These are phyloP conservation scores for Coleophoma eucalyptorum DNA, from an alignment of 2,329 filamentous ascomycete species.

Conservation along the genomic window DNA sequence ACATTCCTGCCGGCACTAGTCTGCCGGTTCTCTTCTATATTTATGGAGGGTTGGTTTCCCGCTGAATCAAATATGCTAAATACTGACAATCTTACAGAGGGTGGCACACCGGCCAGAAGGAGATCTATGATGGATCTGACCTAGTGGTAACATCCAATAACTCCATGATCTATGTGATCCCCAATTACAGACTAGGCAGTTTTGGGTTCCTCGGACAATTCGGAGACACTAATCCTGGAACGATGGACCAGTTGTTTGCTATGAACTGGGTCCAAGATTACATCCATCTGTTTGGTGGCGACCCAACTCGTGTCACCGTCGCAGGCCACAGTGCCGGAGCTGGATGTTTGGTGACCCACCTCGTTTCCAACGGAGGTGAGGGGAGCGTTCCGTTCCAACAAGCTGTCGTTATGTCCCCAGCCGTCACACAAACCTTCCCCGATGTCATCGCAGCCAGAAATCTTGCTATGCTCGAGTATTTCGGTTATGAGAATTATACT, in stretches of 20 bases:
- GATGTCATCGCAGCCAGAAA: background rate
- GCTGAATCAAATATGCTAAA: too few relatives aligned
- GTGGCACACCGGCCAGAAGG: slow-evolving; percentile 1
- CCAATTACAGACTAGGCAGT: slow-evolving; percentile 24
- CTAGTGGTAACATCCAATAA: background rate
- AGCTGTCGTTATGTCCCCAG: slow-evolving; percentile 12
- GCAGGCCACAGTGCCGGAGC: slow-evolving; percentile 46
- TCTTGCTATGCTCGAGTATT: background rate
- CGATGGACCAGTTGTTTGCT: slow-evolving; percentile 48
- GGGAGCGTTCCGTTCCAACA: slow-evolving; percentile 33
- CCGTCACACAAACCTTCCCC: background rate
- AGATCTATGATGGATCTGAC: background rate
- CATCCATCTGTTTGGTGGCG: slow-evolving; percentile 49
- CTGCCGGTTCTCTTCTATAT: slow-evolving; percentile 1
- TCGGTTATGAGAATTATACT: background rate
- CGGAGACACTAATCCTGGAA: slow-evolving; percentile 41
- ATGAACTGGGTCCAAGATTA: slow-evolving; percentile 50
- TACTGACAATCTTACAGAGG: background rate
- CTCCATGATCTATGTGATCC: slow-evolving; percentile 17
- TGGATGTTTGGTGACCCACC: slow-evolving; percentile 47
- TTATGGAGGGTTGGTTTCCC: background rate
- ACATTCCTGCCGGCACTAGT: slow-evolving; percentile 19
- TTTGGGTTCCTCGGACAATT: slow-evolving; percentile 1
- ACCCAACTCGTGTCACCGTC: slow-evolving; percentile 40
- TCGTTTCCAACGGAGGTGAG: slow-evolving; percentile 42